phyloP scores from a whole-genome alignment of 148 eudicot genomes.

The Rheum nobile region DNA sequence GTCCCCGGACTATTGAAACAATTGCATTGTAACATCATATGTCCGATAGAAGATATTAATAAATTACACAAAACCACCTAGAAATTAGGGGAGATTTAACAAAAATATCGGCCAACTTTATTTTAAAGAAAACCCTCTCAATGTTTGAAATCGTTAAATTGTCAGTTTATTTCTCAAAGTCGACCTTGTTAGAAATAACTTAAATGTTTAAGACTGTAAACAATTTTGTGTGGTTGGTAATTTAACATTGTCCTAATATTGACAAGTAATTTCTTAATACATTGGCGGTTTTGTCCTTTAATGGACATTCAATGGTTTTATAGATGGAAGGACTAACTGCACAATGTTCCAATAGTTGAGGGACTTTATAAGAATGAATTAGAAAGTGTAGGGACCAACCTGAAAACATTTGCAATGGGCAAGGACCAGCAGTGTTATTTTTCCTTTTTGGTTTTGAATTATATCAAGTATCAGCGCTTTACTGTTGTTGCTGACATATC shows the following conservation, averaged over 20 bases:
- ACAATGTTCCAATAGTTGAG: neutral
- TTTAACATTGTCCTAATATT: neutral
- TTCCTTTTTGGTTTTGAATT: neutral
- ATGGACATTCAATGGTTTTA: neutral
- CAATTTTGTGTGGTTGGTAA: neutral
- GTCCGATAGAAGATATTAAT: neutral
- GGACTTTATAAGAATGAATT: neutral
- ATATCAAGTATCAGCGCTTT: neutral
- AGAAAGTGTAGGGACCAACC: too few species aligned
- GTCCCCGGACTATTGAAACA: neutral
- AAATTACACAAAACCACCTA: neutral
- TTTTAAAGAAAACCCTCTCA: neutral
- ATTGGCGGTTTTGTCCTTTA: neutral
- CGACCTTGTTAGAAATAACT: neutral
- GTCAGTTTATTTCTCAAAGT: neutral
- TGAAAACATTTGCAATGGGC: neutral
- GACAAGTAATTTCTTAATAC: neutral
- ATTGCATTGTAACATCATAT: neutral
- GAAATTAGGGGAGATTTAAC: neutral
- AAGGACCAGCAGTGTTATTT: neutral
- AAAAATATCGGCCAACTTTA: too few species aligned
- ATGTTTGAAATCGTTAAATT: neutral
- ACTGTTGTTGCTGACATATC: slow-evolving; percentile 12
- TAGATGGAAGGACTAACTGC: too few species aligned
- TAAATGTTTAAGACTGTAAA: neutral